Conservation (phyloP, 208 protist species). For the Leishmania tarentolae region DNA sequence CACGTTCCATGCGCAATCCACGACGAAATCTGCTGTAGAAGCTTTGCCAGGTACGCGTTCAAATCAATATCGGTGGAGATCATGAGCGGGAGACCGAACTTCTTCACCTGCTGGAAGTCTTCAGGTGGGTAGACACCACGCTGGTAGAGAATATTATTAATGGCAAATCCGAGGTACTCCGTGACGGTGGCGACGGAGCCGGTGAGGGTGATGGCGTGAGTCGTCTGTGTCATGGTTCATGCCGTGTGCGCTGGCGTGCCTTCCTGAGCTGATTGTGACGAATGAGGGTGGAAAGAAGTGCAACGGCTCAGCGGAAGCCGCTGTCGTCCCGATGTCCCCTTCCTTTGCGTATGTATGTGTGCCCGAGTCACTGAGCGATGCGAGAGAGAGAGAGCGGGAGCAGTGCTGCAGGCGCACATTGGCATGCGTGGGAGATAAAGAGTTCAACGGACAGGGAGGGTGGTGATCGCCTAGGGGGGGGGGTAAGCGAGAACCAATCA, state of each 20-base stretch:
- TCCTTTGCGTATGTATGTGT: not conserved
- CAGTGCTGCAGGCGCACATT: not conserved
- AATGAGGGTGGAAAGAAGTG: not conserved
- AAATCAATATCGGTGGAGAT: conserved; percentile 95
- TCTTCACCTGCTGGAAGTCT: conserved; percentile 91
- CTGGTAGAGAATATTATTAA: conserved; percentile 96
- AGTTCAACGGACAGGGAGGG: not conserved
- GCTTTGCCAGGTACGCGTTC: conserved; percentile 94
- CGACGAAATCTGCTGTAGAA: conserved; percentile 93
- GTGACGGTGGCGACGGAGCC: conserved; percentile 97
- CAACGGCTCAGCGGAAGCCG: not conserved
- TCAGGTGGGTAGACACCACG: conserved; percentile 98
- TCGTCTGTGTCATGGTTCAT: conserved; percentile 39
- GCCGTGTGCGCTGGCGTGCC: not conserved
- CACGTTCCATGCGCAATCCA: conserved; percentile 93
- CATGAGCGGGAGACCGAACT: conserved; percentile 96
- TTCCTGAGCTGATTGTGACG: not conserved
- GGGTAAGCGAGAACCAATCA: not conserved
- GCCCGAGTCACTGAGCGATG: not conserved
- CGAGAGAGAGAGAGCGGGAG: not conserved
- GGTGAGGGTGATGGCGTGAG: conserved; percentile 93
- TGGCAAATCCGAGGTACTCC: conserved; percentile 97
- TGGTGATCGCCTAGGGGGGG: not conserved
- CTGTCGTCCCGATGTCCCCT: not conserved
- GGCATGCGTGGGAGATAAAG: not conserved